A percentile compares a stretch with the other conserved stretches of the same genome.
phyloP scores from a whole-genome alignment of 768 basidiomycete species.

The Kwoniella pini region DNA sequence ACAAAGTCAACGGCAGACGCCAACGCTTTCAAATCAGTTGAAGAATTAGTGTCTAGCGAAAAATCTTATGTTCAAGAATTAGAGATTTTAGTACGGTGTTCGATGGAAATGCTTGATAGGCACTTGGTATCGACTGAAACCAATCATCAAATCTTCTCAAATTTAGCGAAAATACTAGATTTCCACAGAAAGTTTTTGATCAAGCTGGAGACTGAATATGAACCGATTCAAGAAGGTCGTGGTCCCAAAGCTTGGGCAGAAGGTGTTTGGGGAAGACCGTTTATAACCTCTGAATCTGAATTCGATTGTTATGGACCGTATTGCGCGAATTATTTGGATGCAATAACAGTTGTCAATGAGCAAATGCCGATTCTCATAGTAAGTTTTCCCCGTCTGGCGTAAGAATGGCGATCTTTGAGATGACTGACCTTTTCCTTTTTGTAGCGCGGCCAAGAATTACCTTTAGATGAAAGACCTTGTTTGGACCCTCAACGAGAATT shows the following conservation, averaged over 20 bases:
- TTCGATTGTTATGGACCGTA: conserved; percentile 97
- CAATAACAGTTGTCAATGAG: conserved; percentile 77
- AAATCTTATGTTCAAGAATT: conserved; percentile 95
- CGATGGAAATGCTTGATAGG: conserved; percentile 74
- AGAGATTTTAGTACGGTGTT: conserved; percentile 95
- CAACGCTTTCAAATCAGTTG: conserved; percentile 57
- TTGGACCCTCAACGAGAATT: conserved; percentile 63
- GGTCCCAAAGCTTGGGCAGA: conserved; percentile 50
- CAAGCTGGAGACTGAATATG: conserved; percentile 53
- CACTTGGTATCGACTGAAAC: conserved; percentile 91
- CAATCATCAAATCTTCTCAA: conserved; percentile 91
- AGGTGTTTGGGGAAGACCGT: conserved; percentile 54
- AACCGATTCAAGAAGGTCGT: conserved; percentile 48
- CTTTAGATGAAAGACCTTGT: conserved; percentile 33
- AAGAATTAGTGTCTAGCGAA: conserved; percentile 91
- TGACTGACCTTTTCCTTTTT: conserved; percentile 4
- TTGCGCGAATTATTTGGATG: conserved; percentile 89
- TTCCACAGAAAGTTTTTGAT: conserved; percentile 66
- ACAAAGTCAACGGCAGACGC: conserved; percentile 31
- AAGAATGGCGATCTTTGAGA: background rate
- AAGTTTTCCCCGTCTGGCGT: conserved; percentile 54
- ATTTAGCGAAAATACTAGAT: conserved; percentile 90
- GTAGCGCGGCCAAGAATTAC: conserved; percentile 43
- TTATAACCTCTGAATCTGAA: conserved; percentile 76
- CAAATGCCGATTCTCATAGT: conserved; percentile 85